Percentiles rank a stretch among this genome's conserved stretches.
phyloP scores from a whole-genome alignment of 257 asterid species.

The Apocynum venetum region DNA sequence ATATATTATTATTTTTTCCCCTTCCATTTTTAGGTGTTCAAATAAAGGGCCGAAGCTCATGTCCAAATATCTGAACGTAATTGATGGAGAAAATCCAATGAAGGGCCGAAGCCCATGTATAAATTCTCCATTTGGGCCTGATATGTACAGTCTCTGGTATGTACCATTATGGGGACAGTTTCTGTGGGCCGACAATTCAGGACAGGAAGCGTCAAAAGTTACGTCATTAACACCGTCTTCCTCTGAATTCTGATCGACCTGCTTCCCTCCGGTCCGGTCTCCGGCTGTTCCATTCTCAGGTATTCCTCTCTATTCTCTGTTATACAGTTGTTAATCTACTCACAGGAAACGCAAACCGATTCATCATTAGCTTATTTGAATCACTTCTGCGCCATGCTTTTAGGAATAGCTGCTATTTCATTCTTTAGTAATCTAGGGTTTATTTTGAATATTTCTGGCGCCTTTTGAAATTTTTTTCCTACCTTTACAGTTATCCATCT shows the following conservation, averaged over 20 bases:
- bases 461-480: background rate
- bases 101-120: no score
- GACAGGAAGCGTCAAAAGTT: background rate
- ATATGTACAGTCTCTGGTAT: background rate
- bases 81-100: no score
- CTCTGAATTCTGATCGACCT: constrained; percentile 11
- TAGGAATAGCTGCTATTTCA: background rate
- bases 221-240: background rate
- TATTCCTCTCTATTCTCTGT: background rate
- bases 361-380: background rate
- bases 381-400: background rate
- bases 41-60: no score
- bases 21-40: no score
- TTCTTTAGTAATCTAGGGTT: background rate
- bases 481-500: background rate
- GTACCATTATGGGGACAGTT: background rate
- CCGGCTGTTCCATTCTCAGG: background rate
- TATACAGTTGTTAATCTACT: background rate
- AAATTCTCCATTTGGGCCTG: background rate
- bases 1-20: no score
- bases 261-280: background rate
- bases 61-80: no score
- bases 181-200: background rate
- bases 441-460: background rate
- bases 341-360: background rate